phyloP scores from a whole-genome alignment of 441 rosid species.

The Euphorbia celastroides region DNA sequence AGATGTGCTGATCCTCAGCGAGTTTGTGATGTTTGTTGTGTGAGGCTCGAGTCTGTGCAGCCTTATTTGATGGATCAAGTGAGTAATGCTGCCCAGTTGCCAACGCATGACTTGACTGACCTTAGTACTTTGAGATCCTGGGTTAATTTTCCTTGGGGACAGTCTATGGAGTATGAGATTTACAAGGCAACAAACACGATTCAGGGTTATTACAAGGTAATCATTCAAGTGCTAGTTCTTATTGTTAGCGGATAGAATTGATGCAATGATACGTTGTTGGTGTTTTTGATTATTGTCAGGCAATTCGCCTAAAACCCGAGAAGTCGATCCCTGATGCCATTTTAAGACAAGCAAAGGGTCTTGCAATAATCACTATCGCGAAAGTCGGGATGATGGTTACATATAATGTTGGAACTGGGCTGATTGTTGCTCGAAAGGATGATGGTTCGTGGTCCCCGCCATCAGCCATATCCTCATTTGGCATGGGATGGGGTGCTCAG shows the following conservation, averaged over 20 bases:
- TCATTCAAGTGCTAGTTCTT: not conserved
- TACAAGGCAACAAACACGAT: constrained; percentile 85
- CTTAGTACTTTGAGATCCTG: constrained; percentile 98
- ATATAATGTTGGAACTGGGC: constrained; percentile 90
- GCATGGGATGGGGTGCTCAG: constrained; percentile 99
- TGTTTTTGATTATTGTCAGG: constrained; percentile 35
- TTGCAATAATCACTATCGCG: constrained; percentile 76
- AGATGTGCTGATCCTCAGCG: constrained; percentile 75
- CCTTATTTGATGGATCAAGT: constrained; percentile 94
- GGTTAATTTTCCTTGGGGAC: constrained; percentile 98
- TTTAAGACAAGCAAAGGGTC: constrained; percentile 82
- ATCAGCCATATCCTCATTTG: constrained; percentile 82
- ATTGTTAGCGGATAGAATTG: too few relatives aligned
- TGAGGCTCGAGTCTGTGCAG: constrained; percentile 86
- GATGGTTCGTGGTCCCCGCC: constrained; percentile 99
- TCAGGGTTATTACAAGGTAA: constrained; percentile 67
- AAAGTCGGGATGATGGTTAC: constrained; percentile 95
- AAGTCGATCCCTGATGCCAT: constrained; percentile 79
- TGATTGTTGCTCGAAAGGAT: constrained; percentile 76
- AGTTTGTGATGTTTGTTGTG: constrained; percentile 92
- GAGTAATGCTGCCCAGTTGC: constrained; percentile 86
- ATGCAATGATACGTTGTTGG: not conserved
- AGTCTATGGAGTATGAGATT: constrained; percentile 84
- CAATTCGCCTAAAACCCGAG: constrained; percentile 66
- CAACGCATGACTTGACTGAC: constrained; percentile 84